Base-by-base conservation (phyloP, 768 basidiomycete species). In the Suillus sp. region DNA sequence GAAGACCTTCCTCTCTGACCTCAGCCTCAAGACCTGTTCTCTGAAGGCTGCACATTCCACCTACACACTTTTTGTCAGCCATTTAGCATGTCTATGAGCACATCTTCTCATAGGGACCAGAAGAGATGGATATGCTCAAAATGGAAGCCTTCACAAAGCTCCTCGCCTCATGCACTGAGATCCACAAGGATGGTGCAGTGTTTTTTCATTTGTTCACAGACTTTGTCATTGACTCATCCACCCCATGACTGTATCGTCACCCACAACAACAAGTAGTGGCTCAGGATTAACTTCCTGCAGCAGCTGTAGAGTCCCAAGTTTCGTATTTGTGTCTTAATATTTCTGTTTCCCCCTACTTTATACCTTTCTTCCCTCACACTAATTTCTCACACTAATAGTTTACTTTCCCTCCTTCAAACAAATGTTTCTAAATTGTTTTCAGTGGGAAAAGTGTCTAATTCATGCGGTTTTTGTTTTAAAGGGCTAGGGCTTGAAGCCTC, bases 21-120 rank as follows among this genome's bases (percentile, higher is more conserved):
- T 20, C 63, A 65, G 58, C 64, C 42, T 5, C 48, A 48, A 2
- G 64, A 57, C 0, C 1, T 65, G 7, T 65, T 64, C 42, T 63
- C 48, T 0, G 47, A 37, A 9, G 40, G 62, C 4, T 5, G 16
- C 1, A 51, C 5, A 4, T 64, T 63, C 3, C 30, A 43, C 48
- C 48, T 16, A 0, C 48, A 50, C 25, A 0, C 25, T 0, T 50
- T 27, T 27, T 50, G 48, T 3, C 2, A 2, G 48, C 48, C 1
- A 25, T 50, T 50, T 25, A 50, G 48, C 14, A 2, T 5, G 6
- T 48, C 13, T 48, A 48, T 3, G n/a, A 48, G 47, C 5, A 3
- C 7, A 14, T 50, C 14, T 50, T 50, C 48, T 7, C 3, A 16
- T 25, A 50, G 25, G 48, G 48, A 50, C 48, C 7, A 1, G 48